Conservation (phyloP, 2,329 filamentous ascomycete species). For the Thelonectria blattea region DNA sequence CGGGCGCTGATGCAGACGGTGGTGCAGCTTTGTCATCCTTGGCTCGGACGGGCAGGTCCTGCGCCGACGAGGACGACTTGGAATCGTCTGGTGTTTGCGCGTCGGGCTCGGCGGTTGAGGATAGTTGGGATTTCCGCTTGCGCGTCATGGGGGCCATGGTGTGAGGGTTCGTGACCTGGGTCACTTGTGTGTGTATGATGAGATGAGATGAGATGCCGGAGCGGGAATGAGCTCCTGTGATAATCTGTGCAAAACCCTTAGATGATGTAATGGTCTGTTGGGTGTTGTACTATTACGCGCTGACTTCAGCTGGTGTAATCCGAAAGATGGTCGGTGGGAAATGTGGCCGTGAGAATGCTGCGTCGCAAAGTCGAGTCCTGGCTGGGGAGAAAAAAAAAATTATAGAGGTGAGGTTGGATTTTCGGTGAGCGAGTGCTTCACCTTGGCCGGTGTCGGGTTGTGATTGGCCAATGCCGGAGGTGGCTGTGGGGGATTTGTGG, state of each 20-base stretch:
- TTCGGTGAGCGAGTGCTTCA: constrained; percentile 22
- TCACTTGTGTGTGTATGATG: not conserved
- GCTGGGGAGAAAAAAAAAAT: constrained; percentile 20
- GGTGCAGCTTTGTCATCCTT: constrained; percentile 38
- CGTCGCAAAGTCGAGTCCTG: not conserved
- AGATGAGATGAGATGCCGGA: constrained; percentile 5
- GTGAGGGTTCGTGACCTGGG: not conserved
- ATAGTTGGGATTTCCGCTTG: constrained; percentile 41
- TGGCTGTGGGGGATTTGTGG: constrained; percentile 19
- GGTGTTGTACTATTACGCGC: too few species aligned
- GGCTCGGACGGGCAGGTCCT: constrained; percentile 44
- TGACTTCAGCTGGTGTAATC: too few species aligned
- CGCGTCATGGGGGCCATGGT: constrained; percentile 38
- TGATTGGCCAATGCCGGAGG: constrained; percentile 29
- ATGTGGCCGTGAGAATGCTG: not conserved
- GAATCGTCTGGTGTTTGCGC: constrained; percentile 24
- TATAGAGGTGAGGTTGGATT: constrained; percentile 24
- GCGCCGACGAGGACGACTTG: constrained; percentile 23
- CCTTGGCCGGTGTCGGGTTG: not conserved
- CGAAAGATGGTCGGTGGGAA: too few species aligned
- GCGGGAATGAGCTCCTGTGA: constrained; percentile 2
- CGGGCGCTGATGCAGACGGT: constrained; percentile 16
- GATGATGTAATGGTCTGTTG: not conserved
- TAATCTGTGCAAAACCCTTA: constrained; percentile 9
- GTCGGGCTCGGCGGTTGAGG: constrained; percentile 20